Percentiles rank a stretch among this genome's conserved stretches.
These are phyloP conservation scores for Botrytis squamosa DNA, from an alignment of 2,329 filamentous ascomycete species.

Conservation along the genomic window DNA sequence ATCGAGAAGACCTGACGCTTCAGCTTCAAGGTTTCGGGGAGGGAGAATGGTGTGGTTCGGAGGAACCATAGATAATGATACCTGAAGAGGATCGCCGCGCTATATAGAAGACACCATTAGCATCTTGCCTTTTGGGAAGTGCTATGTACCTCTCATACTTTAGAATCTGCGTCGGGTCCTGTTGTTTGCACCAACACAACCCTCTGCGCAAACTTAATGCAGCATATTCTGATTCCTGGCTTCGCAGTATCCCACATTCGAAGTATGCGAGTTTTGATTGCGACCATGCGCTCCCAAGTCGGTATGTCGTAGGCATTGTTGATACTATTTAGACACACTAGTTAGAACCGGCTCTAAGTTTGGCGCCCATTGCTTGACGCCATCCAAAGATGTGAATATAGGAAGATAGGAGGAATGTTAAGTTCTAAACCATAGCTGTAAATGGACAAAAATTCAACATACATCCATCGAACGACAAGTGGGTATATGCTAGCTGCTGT, in stretches of 20 bases:
- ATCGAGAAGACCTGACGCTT: conserved; percentile 87
- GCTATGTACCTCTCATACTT: conserved; percentile 57
- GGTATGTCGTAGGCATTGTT: conserved; percentile 78
- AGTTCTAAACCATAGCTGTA: conserved; percentile 10
- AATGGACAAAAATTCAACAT: conserved; percentile 49
- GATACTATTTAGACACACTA: conserved; percentile 57
- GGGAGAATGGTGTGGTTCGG: conserved; percentile 79
- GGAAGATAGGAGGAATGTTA: background rate
- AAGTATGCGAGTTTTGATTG: conserved; percentile 86
- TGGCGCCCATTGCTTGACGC: background rate
- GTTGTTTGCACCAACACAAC: conserved; percentile 90
- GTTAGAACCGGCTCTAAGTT: conserved; percentile 32
- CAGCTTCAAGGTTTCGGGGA: conserved; percentile 80
- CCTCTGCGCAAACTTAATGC: conserved; percentile 94
- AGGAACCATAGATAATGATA: conserved; percentile 83
- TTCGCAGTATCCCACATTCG: conserved; percentile 80
- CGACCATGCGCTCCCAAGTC: conserved; percentile 83
- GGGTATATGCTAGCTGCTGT: conserved; percentile 91
- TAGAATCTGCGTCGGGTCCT: conserved; percentile 76
- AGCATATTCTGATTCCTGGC: conserved; percentile 81
- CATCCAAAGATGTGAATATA: background rate
- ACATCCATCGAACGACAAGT: conserved; percentile 90
- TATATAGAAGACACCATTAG: conserved; percentile 39
- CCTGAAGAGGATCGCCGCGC: conserved; percentile 74
- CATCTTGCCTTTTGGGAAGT: conserved; percentile 1